phyloP scores from a whole-genome alignment of 2,329 filamentous ascomycete genomes.

The Phaeophleospora eucalypticola region DNA sequence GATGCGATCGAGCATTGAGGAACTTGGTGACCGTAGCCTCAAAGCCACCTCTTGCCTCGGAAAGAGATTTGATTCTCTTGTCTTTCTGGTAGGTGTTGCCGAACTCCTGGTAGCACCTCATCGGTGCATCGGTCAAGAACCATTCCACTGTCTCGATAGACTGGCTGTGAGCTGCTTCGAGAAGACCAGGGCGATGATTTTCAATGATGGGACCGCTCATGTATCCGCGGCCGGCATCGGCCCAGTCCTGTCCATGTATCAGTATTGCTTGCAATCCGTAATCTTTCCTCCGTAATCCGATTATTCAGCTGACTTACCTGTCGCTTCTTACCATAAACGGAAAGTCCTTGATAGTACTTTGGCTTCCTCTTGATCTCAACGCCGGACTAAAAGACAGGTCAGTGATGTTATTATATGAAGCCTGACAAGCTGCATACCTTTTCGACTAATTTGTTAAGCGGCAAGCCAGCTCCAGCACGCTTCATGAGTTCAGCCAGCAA shows the following conservation, averaged over 20 bases:
- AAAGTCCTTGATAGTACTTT: conserved; percentile 71
- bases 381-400: too few species aligned
- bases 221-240: conserved; percentile 53
- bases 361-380: conserved; percentile 59
- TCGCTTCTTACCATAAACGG: conserved; percentile 69
- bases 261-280: too few species aligned
- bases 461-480: conserved; percentile 63
- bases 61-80: conserved; percentile 58
- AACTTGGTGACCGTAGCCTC: conserved; percentile 60
- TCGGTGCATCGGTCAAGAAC: conserved; percentile 68
- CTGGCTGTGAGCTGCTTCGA: conserved; percentile 54
- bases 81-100: conserved; percentile 59
- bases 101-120: conserved; percentile 66
- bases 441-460: conserved; percentile 62
- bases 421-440: too few species aligned
- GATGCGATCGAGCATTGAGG: conserved; percentile 58
- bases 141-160: conserved; percentile 69
- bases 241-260: too few species aligned
- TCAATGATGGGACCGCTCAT: conserved; percentile 14
- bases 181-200: conserved; percentile 53
- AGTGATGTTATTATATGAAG: too few species aligned
- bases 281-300: too few species aligned
- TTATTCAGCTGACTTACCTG: too few species aligned
- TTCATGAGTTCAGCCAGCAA: conserved; percentile 63
- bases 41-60: conserved; percentile 57